Evolutionary conservation across 75 land plant species (phyloP).

Genomic region (Azolla pinnata): DNA sequence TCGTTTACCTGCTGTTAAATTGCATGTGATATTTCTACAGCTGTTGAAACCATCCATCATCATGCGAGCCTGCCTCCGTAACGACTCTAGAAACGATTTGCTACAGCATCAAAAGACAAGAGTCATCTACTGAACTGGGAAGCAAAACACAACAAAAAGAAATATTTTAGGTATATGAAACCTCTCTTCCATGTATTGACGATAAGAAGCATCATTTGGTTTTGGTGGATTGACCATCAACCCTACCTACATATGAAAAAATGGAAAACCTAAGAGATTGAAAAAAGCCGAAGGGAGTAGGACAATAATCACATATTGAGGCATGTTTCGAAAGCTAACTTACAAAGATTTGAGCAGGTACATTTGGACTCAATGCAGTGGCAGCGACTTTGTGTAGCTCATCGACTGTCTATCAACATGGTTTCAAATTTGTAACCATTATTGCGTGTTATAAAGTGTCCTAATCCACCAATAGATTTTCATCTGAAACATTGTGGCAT

Average conservation of each 20-base stretch:
- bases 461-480: too few species aligned
- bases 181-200: slow-evolving; percentile 58
- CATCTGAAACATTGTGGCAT: too few species aligned
- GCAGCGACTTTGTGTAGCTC: slow-evolving; percentile 94
- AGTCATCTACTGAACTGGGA: too few species aligned
- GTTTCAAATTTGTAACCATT: too few species aligned
- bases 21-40: too few species aligned
- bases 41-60: slow-evolving; percentile 98
- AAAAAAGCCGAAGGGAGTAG: too few species aligned
- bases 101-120: too few species aligned
- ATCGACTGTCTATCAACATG: slow-evolving; percentile 67
- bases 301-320: too few species aligned
- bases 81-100: slow-evolving; percentile 67
- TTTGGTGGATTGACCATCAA: slow-evolving; percentile 90
- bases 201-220: slow-evolving; percentile 82
- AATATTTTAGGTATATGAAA: slow-evolving; percentile 12
- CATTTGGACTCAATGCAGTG: slow-evolving; percentile 77
- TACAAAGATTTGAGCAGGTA: slow-evolving; percentile 90
- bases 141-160: too few species aligned
- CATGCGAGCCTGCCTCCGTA: slow-evolving; percentile 77
- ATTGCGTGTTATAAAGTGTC: too few species aligned
- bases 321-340: slow-evolving; percentile 9
- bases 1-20: too few species aligned
- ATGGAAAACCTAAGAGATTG: not conserved
- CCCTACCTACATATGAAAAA: slow-evolving; percentile 44